Evolutionary conservation across 495 filamentous ascomycete genomes (phyloP).

Genomic region (Friedmanniomyces endolithicus): DNA sequence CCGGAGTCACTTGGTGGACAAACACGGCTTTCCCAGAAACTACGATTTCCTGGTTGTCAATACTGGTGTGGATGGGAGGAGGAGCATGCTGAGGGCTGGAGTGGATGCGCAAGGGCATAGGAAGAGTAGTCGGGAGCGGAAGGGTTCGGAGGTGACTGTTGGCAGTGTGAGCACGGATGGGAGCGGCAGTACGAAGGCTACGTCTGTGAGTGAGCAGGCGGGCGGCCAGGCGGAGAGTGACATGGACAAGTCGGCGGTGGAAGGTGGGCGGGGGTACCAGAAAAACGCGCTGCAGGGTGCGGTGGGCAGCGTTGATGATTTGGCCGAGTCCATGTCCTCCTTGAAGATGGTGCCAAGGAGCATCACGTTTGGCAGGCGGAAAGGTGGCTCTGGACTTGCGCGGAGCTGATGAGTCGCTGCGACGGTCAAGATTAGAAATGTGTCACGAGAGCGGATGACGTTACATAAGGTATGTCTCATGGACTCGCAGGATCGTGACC

Average conservation of each 20-base stretch:
- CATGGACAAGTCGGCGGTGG: no score
- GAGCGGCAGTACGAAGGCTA: conserved; percentile 19
- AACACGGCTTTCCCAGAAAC: conserved; percentile 81
- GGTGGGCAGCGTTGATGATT: conserved; percentile 55
- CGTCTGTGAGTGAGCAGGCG: conserved; percentile 17
- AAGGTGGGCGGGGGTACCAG: conserved; percentile 1
- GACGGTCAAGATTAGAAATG: no score
- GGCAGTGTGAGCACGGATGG: no score
- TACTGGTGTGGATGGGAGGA: conserved; percentile 73
- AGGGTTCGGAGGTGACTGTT: conserved; percentile 13
- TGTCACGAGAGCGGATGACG: no score
- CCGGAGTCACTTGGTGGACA: conserved; percentile 77
- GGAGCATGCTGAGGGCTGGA: conserved; percentile 53
- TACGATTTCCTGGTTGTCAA: conserved; percentile 86
- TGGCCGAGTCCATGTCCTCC: conserved; percentile 70
- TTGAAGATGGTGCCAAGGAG: conserved; percentile 71
- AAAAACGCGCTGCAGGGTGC: background rate
- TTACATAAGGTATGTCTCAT: no score
- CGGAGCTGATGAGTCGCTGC: conserved; percentile 3
- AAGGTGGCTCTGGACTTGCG: conserved; percentile 34
- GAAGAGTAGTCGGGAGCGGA: conserved; percentile 20
- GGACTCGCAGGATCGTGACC: no score
- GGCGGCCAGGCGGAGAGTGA: background rate
- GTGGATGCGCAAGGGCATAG: conserved; percentile 14
- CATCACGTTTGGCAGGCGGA: conserved; percentile 56